Evolutionary conservation across 2,329 filamentous ascomycete genomes (phyloP).

Genomic region (Ophiocordyceps sinensis): DNA sequence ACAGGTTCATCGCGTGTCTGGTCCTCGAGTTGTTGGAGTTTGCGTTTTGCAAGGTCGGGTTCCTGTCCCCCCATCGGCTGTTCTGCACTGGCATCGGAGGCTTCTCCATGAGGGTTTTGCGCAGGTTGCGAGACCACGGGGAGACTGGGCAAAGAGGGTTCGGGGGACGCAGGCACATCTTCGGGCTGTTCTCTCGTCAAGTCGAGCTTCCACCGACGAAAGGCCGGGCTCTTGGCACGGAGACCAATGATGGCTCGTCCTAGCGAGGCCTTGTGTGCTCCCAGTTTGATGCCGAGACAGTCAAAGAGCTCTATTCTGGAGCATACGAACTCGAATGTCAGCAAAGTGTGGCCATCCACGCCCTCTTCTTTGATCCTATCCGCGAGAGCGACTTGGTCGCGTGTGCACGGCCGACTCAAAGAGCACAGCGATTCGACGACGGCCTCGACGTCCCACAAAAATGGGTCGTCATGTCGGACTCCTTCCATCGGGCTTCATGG

Average conservation of each 20-base stretch:
- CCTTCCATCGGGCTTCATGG: conserved; percentile 12
- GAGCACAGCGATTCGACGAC: conserved; percentile 54
- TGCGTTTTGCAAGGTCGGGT: too few species aligned
- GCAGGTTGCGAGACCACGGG: background rate
- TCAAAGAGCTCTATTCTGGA: conserved; percentile 33
- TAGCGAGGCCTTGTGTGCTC: conserved; percentile 44
- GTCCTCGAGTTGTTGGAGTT: too few species aligned
- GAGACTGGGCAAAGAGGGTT: background rate
- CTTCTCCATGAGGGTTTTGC: too few species aligned
- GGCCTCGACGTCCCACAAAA: conserved; percentile 54
- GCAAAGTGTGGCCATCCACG: conserved; percentile 49
- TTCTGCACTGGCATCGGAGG: too few species aligned
- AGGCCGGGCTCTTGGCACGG: conserved; percentile 34
- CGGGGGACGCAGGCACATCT: background rate
- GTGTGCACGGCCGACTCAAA: conserved; percentile 32
- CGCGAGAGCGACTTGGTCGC: conserved; percentile 36
- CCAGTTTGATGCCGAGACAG: conserved; percentile 40
- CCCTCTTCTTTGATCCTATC: conserved; percentile 42
- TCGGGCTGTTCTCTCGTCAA: background rate
- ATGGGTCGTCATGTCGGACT: conserved; percentile 44
- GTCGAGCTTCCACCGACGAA: conserved; percentile 17
- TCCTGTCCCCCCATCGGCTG: too few species aligned
- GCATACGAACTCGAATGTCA: conserved; percentile 39
- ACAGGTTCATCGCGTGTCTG: too few species aligned
- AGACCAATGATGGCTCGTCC: conserved; percentile 43